phyloP scores from a whole-genome alignment of 345 rosid genomes.

The Ceriops tagal region DNA sequence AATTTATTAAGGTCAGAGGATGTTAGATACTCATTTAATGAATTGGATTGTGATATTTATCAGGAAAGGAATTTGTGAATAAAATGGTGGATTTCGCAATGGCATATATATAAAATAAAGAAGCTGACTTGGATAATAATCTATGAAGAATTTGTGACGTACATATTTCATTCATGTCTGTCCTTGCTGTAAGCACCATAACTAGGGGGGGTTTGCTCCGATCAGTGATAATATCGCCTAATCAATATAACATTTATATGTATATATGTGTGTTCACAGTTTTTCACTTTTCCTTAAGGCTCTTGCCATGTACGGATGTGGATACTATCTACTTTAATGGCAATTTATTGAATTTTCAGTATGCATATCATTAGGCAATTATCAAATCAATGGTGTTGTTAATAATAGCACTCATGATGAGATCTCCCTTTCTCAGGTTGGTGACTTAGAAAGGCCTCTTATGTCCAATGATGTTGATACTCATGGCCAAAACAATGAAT shows the following conservation, averaged over 20 bases:
- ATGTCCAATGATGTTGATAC: conserved; percentile 45
- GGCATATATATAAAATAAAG: too few species aligned
- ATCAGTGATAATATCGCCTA: background rate
- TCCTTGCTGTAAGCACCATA: background rate
- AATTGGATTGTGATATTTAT: background rate
- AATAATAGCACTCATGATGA: conserved; percentile 9
- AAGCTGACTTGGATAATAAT: background rate
- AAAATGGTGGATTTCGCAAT: background rate
- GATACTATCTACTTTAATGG: too few species aligned
- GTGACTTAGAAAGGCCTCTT: conserved; percentile 74
- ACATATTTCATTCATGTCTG: background rate
- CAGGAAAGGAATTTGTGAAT: background rate
- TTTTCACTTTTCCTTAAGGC: background rate
- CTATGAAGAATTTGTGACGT: background rate
- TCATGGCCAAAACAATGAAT: conserved; percentile 50
- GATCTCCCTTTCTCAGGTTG: conserved; percentile 34
- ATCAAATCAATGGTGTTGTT: background rate
- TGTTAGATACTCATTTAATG: background rate
- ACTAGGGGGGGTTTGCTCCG: background rate
- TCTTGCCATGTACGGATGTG: too few species aligned
- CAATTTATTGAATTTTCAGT: too few species aligned
- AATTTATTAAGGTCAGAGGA: background rate
- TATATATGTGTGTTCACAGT: background rate
- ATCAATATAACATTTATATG: background rate
- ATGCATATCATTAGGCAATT: background rate